Percentiles rank a stretch among this genome's conserved stretches.
Evolutionary conservation across 768 basidiomycete species (phyloP).

Genomic region (Lentinula boryana): DNA sequence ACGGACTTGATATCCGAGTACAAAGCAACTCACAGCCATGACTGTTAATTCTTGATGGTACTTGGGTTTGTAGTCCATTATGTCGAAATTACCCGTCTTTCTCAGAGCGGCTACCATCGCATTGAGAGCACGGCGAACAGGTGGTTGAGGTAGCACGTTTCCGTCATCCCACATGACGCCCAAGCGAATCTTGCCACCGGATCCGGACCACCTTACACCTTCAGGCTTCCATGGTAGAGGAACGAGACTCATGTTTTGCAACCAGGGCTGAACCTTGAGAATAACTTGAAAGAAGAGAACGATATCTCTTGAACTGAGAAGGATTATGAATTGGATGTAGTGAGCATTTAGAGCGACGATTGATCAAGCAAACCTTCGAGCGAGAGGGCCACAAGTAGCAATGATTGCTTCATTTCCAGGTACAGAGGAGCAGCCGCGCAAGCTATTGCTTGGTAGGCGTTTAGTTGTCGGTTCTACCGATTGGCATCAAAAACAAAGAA

Average conservation of each 20-base stretch:
- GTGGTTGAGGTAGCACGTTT: conserved; percentile 33
- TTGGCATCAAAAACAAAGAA: not conserved
- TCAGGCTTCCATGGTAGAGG: conserved; percentile 19
- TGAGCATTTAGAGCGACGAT: not conserved
- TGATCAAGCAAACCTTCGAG: conserved; percentile 24
- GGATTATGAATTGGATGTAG: not conserved
- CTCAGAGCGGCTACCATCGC: conserved; percentile 27
- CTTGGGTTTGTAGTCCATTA: conserved; percentile 28
- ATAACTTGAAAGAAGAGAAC: conserved; percentile 24
- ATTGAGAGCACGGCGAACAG: conserved; percentile 33
- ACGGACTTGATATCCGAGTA: not conserved
- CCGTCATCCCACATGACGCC: conserved; percentile 31
- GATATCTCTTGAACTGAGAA: conserved; percentile 22
- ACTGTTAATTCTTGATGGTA: conserved; percentile 26
- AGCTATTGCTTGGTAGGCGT: conserved; percentile 44
- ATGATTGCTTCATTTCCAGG: conserved; percentile 43
- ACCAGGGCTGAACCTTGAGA: conserved; percentile 32
- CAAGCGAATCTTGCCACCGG: conserved; percentile 22
- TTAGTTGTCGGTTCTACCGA: conserved; percentile 12
- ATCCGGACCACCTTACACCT: conserved; percentile 12
- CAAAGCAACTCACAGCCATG: conserved; percentile 22
- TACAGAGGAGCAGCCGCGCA: conserved; percentile 27
- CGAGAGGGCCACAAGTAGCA: conserved; percentile 53
- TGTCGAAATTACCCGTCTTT: conserved; percentile 24
- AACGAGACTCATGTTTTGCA: conserved; percentile 27